Conservation (phyloP, 129 eudicot species). For the Flaveria trinervia region DNA sequence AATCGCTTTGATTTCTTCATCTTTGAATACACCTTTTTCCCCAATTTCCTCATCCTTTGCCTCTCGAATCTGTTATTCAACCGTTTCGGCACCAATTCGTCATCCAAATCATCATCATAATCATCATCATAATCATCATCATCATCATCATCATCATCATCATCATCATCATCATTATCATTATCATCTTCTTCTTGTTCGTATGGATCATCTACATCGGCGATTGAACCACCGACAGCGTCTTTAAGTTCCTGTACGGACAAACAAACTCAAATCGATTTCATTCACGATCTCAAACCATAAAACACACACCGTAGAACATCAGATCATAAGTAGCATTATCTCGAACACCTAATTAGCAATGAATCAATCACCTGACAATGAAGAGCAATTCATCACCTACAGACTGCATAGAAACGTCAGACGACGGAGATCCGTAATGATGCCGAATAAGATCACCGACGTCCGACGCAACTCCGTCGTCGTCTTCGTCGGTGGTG, state of each 20-base stretch:
- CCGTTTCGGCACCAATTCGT: slow-evolving; percentile 66
- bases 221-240: slow-evolving; percentile 10
- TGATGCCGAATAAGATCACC: slow-evolving; percentile 21
- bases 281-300: not conserved
- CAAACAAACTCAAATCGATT: not conserved
- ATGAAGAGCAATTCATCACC: slow-evolving; percentile 27
- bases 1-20: slow-evolving; percentile 49
- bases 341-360: not conserved
- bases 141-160: not conserved
- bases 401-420: slow-evolving; percentile 23
- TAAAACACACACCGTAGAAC: not conserved
- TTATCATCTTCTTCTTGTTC: not conserved
- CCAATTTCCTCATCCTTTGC: slow-evolving; percentile 79
- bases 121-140: slow-evolving; percentile 21
- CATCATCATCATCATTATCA: slow-evolving; percentile 13
- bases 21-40: slow-evolving; percentile 63
- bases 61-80: slow-evolving; percentile 46
- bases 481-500: slow-evolving; percentile 19
- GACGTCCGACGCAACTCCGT: slow-evolving; percentile 28
- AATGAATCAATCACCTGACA: slow-evolving; percentile 5
- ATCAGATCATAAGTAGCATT: not conserved
- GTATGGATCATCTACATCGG: slow-evolving; percentile 16
- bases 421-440: slow-evolving; percentile 30
- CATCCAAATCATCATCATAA: slow-evolving; percentile 50
- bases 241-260: not conserved